phyloP scores from a whole-genome alignment of 1,284 basidiomycete genomes.

The Fomitopsis pinicola region DNA sequence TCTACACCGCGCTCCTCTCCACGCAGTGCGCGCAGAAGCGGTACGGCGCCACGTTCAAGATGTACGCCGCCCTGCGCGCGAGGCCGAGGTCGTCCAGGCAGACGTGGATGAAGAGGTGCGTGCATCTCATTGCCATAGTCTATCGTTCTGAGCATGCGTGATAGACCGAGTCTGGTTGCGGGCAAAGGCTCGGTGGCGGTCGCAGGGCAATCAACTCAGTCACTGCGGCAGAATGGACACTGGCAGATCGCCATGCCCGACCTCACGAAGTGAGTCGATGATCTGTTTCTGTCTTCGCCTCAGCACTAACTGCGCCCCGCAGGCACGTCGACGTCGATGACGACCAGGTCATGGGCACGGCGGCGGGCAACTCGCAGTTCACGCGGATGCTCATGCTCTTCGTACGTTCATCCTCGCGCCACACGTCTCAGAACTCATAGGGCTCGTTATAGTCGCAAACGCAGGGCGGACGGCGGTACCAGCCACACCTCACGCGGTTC shows the following conservation, averaged over 20 bases:
- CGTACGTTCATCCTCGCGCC: constrained; percentile 32
- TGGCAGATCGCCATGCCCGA: constrained; percentile 61
- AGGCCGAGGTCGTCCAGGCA: constrained; percentile 66
- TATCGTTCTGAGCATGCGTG: not conserved
- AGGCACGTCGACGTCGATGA: constrained; percentile 42
- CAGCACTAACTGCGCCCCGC: not conserved
- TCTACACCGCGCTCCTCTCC: constrained; percentile 46
- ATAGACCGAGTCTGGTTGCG: constrained; percentile 69
- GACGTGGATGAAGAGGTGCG: constrained; percentile 77
- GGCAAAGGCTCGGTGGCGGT: constrained; percentile 46
- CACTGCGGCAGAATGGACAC: constrained; percentile 64
- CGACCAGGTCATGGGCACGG: constrained; percentile 51
- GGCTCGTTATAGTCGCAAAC: constrained; percentile 62
- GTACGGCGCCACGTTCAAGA: constrained; percentile 34
- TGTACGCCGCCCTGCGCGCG: constrained; percentile 38
- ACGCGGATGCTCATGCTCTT: constrained; percentile 60
- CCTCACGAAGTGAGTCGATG: constrained; percentile 23
- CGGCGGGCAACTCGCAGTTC: constrained; percentile 43
- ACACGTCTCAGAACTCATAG: not conserved
- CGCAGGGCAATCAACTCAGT: constrained; percentile 67
- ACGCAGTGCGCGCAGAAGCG: constrained; percentile 30
- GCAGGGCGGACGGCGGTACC: constrained; percentile 62
- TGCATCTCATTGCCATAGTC: not conserved
- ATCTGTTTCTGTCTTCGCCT: not conserved
- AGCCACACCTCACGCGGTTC: constrained; percentile 72